phyloP scores from a whole-genome alignment of 2,329 filamentous ascomycete species.

The Xylaria polymorpha region DNA sequence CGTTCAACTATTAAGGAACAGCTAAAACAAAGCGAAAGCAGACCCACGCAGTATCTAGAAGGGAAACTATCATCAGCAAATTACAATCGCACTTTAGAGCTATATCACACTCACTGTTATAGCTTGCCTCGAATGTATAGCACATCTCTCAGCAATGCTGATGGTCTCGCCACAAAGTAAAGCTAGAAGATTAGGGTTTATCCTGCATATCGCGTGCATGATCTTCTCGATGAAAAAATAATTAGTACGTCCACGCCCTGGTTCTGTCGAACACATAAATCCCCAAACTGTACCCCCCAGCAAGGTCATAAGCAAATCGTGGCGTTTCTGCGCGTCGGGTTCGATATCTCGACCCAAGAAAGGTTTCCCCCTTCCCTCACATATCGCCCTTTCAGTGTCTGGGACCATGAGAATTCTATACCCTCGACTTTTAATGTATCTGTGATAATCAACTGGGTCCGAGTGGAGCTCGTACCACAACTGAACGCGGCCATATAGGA shows the following conservation, averaged over 20 bases:
- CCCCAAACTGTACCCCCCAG: background rate
- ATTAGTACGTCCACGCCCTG: background rate
- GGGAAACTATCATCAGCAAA: background rate
- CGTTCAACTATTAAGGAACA: background rate
- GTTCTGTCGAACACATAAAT: background rate
- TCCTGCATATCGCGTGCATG: background rate
- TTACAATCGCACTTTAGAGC: background rate
- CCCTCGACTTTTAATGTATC: background rate
- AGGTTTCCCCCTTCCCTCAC: background rate
- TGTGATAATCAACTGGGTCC: background rate
- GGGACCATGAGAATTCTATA: slow-evolving; percentile 13
- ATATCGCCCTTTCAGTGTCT: background rate
- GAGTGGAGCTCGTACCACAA: slow-evolving; percentile 11
- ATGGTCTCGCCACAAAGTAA: slow-evolving; percentile 6
- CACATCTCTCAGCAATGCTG: slow-evolving; percentile 22
- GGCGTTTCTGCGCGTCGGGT: background rate
- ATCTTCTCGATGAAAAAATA: background rate
- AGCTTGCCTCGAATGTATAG: background rate
- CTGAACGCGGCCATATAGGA: slow-evolving; percentile 21
- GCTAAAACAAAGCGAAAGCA: background rate
- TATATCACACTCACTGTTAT: slow-evolving; percentile 1
- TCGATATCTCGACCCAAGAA: slow-evolving; percentile 3
- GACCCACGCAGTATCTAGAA: slow-evolving; percentile 22
- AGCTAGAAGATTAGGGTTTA: background rate
- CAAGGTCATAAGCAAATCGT: background rate